These are phyloP conservation scores for Myotisia sp. DNA, from an alignment of 2,329 filamentous ascomycete species.

Conservation along the genomic window DNA sequence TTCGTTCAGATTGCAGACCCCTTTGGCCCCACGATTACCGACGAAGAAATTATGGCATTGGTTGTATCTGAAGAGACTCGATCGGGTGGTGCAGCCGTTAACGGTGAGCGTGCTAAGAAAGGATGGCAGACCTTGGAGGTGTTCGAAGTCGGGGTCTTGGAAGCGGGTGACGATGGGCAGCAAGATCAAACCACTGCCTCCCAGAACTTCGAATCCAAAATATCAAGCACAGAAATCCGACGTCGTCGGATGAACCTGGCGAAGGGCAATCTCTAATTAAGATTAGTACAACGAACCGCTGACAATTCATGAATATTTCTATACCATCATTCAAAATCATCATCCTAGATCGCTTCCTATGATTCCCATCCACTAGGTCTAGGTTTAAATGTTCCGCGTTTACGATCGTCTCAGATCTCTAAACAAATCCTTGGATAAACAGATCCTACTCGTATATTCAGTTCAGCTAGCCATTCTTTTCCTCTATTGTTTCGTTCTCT, in stretches of 20 bases:
- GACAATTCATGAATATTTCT: too few species aligned
- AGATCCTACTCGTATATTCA: too few species aligned
- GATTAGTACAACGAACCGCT: too few species aligned
- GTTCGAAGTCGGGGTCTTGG: conserved; percentile 81
- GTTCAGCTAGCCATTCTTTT: too few species aligned
- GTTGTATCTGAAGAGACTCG: conserved; percentile 82
- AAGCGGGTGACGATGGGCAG: conserved; percentile 45
- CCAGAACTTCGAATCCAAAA: conserved; percentile 62
- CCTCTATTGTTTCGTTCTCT: too few species aligned
- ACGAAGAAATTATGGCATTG: conserved; percentile 61
- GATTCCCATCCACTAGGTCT: too few species aligned
- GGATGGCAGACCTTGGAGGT: conserved; percentile 64
- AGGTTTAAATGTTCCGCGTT: too few species aligned
- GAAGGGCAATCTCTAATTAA: conserved; percentile 18
- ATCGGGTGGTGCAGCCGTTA: conserved; percentile 69
- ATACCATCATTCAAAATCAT: too few species aligned
- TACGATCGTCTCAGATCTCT: too few species aligned
- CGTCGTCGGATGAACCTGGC: conserved; percentile 33
- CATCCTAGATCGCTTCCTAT: too few species aligned
- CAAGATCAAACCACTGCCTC: conserved; percentile 27
- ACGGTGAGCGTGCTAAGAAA: conserved; percentile 60
- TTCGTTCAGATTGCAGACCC: conserved; percentile 77
- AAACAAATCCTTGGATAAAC: too few species aligned
- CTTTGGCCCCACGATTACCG: conserved; percentile 79
- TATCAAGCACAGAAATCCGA: conserved; percentile 80